Percentiles rank a stretch among this genome's conserved stretches.
Conservation (phyloP, 805 yeast genomes). For the Kuraishia floccosa region DNA sequence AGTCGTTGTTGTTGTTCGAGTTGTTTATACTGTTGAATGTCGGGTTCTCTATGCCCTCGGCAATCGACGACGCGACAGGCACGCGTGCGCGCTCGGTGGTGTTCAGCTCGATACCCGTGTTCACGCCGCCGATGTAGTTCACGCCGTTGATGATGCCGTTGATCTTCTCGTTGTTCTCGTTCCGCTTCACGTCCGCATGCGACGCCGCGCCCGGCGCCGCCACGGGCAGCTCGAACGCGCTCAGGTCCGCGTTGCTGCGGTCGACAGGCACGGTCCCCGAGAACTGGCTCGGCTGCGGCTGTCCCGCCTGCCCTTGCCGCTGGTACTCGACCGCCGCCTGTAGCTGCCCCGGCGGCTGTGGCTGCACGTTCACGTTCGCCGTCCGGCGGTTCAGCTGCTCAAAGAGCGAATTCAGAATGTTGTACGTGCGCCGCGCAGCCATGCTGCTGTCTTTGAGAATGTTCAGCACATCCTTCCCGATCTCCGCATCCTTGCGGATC, state of each 20-base stretch:
- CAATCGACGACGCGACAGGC: background rate
- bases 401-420: constrained; percentile 67
- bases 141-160: constrained; percentile 17
- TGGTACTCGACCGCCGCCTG: constrained; percentile 27
- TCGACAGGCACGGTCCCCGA: background rate
- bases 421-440: constrained; percentile 74
- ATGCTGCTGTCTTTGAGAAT: constrained; percentile 60
- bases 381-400: constrained; percentile 70
- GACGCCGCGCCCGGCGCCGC: constrained; percentile 1
- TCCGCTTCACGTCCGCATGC: background rate
- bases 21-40: background rate
- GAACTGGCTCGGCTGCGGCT: constrained; percentile 13
- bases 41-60: background rate
- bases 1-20: background rate
- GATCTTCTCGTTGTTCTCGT: constrained; percentile 7
- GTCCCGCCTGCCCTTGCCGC: constrained; percentile 14
- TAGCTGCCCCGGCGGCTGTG: constrained; percentile 15
- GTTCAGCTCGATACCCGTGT: constrained; percentile 19
- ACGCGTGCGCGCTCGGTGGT: background rate
- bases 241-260: constrained; percentile 1
- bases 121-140: constrained; percentile 20
- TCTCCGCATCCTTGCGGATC: constrained; percentile 66
- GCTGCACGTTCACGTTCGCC: constrained; percentile 26
- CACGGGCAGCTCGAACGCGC: constrained; percentile 6
- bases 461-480: constrained; percentile 67